Evolutionary conservation across 169 alveolate species (phyloP), one percentile per base, ranked within the genome.

Genomic region (Eimeria falciformis): DNA sequence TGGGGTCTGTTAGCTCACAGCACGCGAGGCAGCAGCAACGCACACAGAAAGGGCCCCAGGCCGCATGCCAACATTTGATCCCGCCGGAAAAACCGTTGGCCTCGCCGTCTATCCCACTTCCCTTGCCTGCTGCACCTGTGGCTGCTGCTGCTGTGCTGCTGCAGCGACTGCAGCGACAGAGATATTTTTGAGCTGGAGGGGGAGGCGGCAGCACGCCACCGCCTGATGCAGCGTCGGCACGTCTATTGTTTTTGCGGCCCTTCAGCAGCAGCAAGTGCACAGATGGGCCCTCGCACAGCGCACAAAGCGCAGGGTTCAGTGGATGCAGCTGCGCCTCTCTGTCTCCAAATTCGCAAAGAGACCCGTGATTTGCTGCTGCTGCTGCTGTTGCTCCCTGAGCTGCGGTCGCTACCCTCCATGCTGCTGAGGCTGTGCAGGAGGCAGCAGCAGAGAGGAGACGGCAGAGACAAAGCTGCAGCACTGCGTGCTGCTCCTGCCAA

Each of bases 11-110:
- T 47, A 43, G 66, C 65, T 43, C 66, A 25, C 85, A 29, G 62
- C 85, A 75, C 66, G 85, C 27, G 43, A 75, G 85, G 43, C 85
- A 75, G 85, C 85, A 75, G 85, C 85, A 75, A 6, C 43, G 29
- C n/a, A 75, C 85, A 21, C 40, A 75, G 66, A 45, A 75, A 50
- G 85, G n/a, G 14, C 85, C 85, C 85, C 85, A 75, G 25, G 85
- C 85, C 17, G 18, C 7, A 23, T 75, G 58, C 85, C 85, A 75
- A 40, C 43, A 18, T n/a, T n/a, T n/a, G n/a, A n/a, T n/a, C n/a
- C n/a, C n/a, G n/a, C n/a, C n/a, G n/a, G n/a, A n/a, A n/a, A n/a
- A n/a, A n/a, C n/a, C 21, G 85, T 43, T 7, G 50, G 45, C 45
- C 14, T n/a, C n/a, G n/a, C 25, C 73, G 11, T 62, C 1, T 62